Base-by-base conservation (phyloP, 805 yeast species). In the Myxozyma neglecta region DNA sequence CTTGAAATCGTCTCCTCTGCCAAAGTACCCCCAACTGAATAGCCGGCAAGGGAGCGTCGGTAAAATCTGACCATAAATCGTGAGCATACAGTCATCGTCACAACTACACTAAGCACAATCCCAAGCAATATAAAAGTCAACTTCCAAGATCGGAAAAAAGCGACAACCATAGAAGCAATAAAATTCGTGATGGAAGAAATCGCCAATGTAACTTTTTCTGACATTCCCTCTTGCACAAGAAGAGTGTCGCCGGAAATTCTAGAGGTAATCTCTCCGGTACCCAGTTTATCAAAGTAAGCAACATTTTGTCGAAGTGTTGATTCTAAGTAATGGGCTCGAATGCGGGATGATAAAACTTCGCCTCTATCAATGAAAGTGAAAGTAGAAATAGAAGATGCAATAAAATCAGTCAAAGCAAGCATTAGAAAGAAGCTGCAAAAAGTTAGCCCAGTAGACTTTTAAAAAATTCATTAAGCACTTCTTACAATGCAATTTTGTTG, bases 261-360 rank as follows among this genome's bases (percentile, higher is more conserved):
- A 10, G 79, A 73, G 11, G 80, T 75, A 34, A 77, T 75, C 59
- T 75, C 77, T n/a, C 80, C 80, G 10, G 78, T 71, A 14, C 80
- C 80, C 8, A 77, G 66, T 44, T 72, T 70, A 66, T 77, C 80
- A 59, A 77, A 77, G 56, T 72, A 77, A 13, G 76, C 80, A 39
- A 77, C 72, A 53, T 77, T 77, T 61, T 77, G 80, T 37, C 77
- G 70, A 54, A 77, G 67, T 9, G 76, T 68, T 0, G 78, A 72
- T 57, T 65, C 60, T 42, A 77, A 66, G 57, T 76, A 77, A 45
- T 68, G 59, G 57, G 73, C 69, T 20, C 80, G 73, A 63, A 75
- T 75, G n/a, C 79, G 65, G 9, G 77, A 74, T 0, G 81, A 70
- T 35, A 77, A 64, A 13, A 74, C 70, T 63, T 79, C 81, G 32